Evolutionary conservation across 768 basidiomycete genomes (phyloP), one percentile per base, ranked within the genome.

Genomic region (Pisolithus tinctorius): DNA sequence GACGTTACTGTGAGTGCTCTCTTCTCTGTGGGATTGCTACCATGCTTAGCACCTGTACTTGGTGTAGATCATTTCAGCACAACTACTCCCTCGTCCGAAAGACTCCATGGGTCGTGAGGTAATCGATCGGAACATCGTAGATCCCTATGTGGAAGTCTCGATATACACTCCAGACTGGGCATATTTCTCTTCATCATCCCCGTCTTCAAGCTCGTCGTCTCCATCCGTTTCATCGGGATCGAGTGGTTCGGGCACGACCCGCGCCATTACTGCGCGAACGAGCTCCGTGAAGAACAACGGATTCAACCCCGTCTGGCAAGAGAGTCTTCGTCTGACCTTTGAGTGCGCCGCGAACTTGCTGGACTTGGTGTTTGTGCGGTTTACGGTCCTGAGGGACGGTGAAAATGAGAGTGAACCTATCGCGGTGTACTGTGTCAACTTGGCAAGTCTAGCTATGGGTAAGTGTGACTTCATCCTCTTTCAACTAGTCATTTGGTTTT

Each of bases 231-330:
- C 36, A 37, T 4, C 43, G 0, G 47, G 60, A 10, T 55, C 61
- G 2, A 20, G 54, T 16, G 57, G 69, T 23, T 59, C 65, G 9
- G 65, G 69, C 29, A 55, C 65, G 5, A 72, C 75, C 27, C 71
- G 76, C 23, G 73, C 77, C 5, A 65, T 84, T n/a, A 74, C 75
- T 4, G 65, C 66, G 49, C 75, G 78, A 40, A 95, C 91, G 4
- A 69, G 68, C 20, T 71, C 77, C 0, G 81, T 94, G 50, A 82
- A 80, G 68, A 86, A 90, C 64, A 94, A 94, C 62, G 91, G 93
- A 0, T 93, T 95, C 72, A 96, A 96, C 66, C 95, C 95, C 0
- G 70, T 66, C 1, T 97, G 93, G 89, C 77, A 90, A 55, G 82
- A 93, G 59, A 63, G 65, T 37, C 67, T 93, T 25, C 66, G 69